These are phyloP conservation scores for Lasiodiplodia theobromae DNA, from an alignment of 2,329 filamentous ascomycete genomes.

Conservation along the genomic window DNA sequence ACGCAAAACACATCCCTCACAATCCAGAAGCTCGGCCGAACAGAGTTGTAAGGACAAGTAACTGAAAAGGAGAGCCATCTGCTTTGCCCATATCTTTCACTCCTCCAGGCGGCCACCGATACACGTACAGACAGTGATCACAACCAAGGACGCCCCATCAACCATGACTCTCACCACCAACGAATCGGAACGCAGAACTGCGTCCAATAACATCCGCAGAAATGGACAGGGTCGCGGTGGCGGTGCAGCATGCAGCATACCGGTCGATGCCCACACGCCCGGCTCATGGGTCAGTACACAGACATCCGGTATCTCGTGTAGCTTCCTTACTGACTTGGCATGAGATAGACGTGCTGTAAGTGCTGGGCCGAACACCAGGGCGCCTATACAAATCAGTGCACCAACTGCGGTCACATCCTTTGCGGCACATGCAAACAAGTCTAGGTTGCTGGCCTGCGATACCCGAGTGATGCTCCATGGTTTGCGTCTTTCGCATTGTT, in stretches of 20 bases:
- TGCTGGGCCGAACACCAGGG: conserved; percentile 23
- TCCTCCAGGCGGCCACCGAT: background rate
- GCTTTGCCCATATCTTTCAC: background rate
- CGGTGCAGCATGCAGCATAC: background rate
- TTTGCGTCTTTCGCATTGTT: too few species aligned
- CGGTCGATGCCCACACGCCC: background rate
- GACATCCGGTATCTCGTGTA: too few species aligned
- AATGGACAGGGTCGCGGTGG: background rate
- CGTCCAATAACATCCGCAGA: background rate
- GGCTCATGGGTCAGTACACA: conserved; percentile 8
- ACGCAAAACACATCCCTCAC: background rate
- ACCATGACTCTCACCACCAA: background rate
- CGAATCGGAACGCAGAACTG: background rate
- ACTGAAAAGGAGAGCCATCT: background rate
- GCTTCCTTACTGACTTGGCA: background rate
- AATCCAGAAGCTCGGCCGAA: background rate
- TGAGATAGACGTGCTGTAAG: conserved; percentile 12
- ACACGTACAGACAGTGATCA: too few species aligned
- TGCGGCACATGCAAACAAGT: conserved; percentile 12
- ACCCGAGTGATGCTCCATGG: too few species aligned
- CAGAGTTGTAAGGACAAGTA: background rate
- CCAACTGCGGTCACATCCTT: conserved; percentile 4
- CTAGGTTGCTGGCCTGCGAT: background rate
- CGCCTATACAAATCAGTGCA: conserved; percentile 14
- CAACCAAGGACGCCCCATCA: background rate